Evolutionary conservation across 345 rosid species (phyloP), one percentile per base, ranked within the genome.

Genomic region (Salix dunnii): DNA sequence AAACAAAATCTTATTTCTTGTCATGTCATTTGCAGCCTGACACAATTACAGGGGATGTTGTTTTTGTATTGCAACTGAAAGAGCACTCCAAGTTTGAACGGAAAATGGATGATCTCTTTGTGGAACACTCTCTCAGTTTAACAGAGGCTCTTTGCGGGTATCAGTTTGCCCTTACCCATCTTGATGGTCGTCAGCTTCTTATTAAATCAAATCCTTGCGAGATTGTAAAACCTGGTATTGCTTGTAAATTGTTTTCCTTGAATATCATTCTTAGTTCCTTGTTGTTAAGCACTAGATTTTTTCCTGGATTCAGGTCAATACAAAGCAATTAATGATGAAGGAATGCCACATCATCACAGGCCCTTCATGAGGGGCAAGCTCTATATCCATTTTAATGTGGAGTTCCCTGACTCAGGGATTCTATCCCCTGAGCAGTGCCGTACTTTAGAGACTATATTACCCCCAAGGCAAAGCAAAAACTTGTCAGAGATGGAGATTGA

Each of bases 291-390:
- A 16, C 9, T 12, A 65, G 9, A 13, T 5, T 14, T 23, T 7
- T 28, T 46, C 53, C 60, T 23, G 30, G n/a, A 58, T 70, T 28
- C 79, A 91, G 95, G 84, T 66, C 92, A 89, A 70, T 83, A 64
- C 84, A 92, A 91, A 85, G 94, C 90, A 2, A 85, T 90, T 68
- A 88, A 85, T 20, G 96, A 90, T 8, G 96, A 92, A 71, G 97
- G 96, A 31, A 92, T 92, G 97, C 96, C 96, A 0, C 81, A 82
- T 49, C 83, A 91, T 77, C 85, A 82, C 67, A 82, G 92, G 83
- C 91, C 96, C 3, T 91, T 91, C 86, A 90, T 91, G 94, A 92
- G 48, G 78, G 96, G 97, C 65, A 91, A 91, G 82, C 78, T 88
- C 20, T 91, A 88, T 82, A 86, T 92, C 74, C 89, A 88, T 71